phyloP scores from a whole-genome alignment of 148 eudicot genomes.

The Rhododendron ovatum region DNA sequence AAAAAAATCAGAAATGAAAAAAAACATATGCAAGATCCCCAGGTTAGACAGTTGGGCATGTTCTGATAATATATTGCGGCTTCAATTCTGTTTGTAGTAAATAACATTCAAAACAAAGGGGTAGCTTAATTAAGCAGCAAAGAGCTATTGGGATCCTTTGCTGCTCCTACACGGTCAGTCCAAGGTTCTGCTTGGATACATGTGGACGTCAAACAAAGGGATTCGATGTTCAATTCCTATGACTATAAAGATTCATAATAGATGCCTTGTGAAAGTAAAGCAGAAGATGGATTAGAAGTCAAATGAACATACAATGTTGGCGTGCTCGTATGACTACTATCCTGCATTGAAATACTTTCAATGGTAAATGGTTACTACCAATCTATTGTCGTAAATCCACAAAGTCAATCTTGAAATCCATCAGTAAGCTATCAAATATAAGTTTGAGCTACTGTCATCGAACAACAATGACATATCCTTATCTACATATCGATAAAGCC shows the following conservation, averaged over 20 bases:
- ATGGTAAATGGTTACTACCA: background rate
- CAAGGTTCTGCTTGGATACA: background rate
- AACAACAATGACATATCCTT: background rate
- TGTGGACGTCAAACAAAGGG: background rate
- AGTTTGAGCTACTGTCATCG: background rate
- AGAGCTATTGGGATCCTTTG: background rate
- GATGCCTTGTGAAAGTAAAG: background rate
- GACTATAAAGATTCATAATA: background rate
- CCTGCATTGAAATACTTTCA: background rate
- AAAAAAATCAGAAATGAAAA: background rate
- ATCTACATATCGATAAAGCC: background rate
- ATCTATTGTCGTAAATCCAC: background rate
- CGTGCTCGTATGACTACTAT: background rate
- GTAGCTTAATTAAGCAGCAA: background rate
- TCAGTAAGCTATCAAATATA: background rate
- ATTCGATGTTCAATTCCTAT: background rate
- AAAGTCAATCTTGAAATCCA: background rate
- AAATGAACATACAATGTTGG: background rate
- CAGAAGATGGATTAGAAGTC: background rate
- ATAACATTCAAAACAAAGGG: background rate
- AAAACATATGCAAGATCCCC: background rate
- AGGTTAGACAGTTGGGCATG: background rate
- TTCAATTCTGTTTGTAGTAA: background rate
- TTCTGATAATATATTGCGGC: background rate
- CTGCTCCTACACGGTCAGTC: background rate